Conservation (phyloP, 495 filamentous ascomycete species). For the Penicillium manginii region DNA sequence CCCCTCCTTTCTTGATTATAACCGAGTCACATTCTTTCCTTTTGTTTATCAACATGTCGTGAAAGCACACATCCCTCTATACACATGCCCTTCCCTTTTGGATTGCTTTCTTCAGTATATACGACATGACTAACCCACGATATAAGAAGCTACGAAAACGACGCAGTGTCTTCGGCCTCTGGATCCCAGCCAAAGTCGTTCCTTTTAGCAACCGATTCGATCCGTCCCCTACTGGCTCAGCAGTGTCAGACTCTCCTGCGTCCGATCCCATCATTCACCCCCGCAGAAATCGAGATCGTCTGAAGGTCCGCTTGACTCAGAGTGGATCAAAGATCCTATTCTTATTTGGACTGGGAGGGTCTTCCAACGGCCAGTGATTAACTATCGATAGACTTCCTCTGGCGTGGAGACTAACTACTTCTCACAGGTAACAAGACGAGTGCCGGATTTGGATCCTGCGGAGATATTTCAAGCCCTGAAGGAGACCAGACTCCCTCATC, state of each 20-base stretch:
- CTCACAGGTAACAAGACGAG: slow-evolving; percentile 25
- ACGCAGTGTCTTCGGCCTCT: slow-evolving; percentile 29
- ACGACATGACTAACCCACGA: slow-evolving; percentile 26
- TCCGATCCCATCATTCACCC: slow-evolving; percentile 20
- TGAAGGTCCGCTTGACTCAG: slow-evolving; percentile 23
- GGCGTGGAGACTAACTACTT: not conserved
- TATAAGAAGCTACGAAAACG: slow-evolving; percentile 19
- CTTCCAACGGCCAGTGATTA: slow-evolving; percentile 20
- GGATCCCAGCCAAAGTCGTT: slow-evolving; percentile 23
- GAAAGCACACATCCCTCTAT: slow-evolving; percentile 2
- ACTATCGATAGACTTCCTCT: not conserved
- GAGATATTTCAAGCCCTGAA: slow-evolving; percentile 5
- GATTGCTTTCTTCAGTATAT: not conserved
- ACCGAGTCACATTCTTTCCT: not conserved
- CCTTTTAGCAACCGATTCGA: slow-evolving; percentile 15
- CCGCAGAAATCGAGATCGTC: slow-evolving; percentile 11
- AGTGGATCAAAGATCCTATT: slow-evolving; percentile 32
- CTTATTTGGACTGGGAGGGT: slow-evolving; percentile 26
- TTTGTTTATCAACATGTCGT: not conserved
- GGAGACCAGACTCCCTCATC: not conserved
- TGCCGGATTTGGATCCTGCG: slow-evolving; percentile 17
- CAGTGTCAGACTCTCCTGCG: slow-evolving; percentile 31
- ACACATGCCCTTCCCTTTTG: not conserved
- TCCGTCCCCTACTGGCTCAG: slow-evolving; percentile 23
- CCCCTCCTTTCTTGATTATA: not conserved